These are phyloP conservation scores for Glycine soja DNA, from an alignment of 306 rosid species.

Conservation along the genomic window DNA sequence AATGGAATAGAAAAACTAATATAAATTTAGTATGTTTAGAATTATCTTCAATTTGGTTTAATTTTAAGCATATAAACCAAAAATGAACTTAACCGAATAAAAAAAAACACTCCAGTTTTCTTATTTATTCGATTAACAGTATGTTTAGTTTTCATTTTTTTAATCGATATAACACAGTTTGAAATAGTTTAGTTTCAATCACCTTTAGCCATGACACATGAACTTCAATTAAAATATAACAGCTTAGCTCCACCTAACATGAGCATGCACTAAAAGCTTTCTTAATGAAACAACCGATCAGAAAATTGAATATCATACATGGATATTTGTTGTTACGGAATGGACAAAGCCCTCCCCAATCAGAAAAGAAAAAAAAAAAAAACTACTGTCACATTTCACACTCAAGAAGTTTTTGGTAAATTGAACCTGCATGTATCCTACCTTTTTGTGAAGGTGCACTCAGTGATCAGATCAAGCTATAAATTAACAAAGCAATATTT, in stretches of 20 bases:
- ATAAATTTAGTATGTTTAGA: neutral
- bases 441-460: neutral
- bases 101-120: neutral
- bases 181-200: constrained; percentile 4
- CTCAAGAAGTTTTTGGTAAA: constrained; percentile 15
- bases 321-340: neutral
- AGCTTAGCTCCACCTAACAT: neutral
- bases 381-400: neutral
- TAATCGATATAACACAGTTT: neutral
- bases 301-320: neutral
- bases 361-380: neutral
- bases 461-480: constrained; percentile 17
- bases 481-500: neutral
- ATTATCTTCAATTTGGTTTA: too few species aligned
- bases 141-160: neutral
- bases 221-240: constrained; percentile 4
- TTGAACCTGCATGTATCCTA: neutral
- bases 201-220: neutral
- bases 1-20: neutral
- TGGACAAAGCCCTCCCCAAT: neutral
- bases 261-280: neutral
- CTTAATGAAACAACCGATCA: neutral
- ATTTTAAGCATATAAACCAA: neutral
- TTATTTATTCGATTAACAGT: neutral
- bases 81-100: neutral